These are phyloP conservation scores for Sanguinoderma infundibulare DNA, from an alignment of 1,284 basidiomycete species.

Conservation along the genomic window DNA sequence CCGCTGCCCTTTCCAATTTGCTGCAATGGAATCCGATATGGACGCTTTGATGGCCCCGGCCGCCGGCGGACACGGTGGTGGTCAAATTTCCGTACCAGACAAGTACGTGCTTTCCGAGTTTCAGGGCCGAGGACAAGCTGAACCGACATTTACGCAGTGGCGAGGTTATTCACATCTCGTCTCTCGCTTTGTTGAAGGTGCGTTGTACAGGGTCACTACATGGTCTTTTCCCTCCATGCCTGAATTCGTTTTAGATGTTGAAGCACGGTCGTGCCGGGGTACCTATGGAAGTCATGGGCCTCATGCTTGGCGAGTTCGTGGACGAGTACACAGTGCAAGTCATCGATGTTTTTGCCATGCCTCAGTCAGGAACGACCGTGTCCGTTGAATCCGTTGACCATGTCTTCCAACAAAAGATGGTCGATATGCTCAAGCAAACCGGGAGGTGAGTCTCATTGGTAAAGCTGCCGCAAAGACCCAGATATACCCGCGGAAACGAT, in stretches of 20 bases:
- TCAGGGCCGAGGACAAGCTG: background rate
- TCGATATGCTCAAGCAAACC: constrained; percentile 99
- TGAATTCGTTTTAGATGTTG: constrained; percentile 77
- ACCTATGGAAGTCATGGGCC: constrained; percentile 99
- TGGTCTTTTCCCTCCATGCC: background rate
- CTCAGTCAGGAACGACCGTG: constrained; percentile 97
- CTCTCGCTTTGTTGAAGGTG: constrained; percentile 91
- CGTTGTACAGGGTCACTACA: background rate
- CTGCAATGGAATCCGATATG: constrained; percentile 57
- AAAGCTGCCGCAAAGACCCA: background rate
- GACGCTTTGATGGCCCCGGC: constrained; percentile 60
- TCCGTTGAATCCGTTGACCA: constrained; percentile 99
- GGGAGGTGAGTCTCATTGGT: constrained; percentile 75
- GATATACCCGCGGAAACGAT: background rate
- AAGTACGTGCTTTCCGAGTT: constrained; percentile 59
- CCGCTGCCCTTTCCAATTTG: background rate
- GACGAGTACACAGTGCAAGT: constrained; percentile 99
- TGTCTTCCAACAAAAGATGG: constrained; percentile 98
- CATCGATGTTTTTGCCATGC: constrained; percentile 99
- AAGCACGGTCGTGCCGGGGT: constrained; percentile 99
- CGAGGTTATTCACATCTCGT: constrained; percentile 97
- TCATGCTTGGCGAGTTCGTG: constrained; percentile 98
- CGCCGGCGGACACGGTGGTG: constrained; percentile 37
- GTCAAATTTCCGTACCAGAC: constrained; percentile 67
- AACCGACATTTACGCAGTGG: constrained; percentile 57